Percentiles rank a stretch among this genome's conserved stretches.
Evolutionary conservation across 1,139 yeast genomes (phyloP).

Genomic region (Yamadazyma songkhlaensis): DNA sequence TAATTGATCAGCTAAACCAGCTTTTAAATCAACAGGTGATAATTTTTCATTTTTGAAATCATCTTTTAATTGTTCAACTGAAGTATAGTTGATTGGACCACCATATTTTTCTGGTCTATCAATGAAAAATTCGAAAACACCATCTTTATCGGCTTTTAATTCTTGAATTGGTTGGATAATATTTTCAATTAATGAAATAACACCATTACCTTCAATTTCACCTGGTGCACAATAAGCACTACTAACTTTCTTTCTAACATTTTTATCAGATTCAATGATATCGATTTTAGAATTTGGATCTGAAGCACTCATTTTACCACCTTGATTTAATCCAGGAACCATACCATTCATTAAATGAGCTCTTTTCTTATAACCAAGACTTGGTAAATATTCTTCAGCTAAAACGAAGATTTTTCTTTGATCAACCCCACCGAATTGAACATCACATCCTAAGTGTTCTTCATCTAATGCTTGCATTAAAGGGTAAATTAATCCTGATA

Average conservation of each 20-base stretch:
- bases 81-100: constrained; percentile 74
- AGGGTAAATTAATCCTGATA: constrained; percentile 94
- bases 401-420: constrained; percentile 97
- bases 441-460: constrained; percentile 84
- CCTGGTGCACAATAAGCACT: constrained; percentile 97
- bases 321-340: constrained; percentile 97
- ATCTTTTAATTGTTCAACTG: constrained; percentile 66
- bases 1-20: constrained; percentile 85
- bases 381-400: constrained; percentile 90
- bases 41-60: constrained; percentile 73
- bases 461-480: constrained; percentile 99
- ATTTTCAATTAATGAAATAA: constrained; percentile 78
- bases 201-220: constrained; percentile 85
- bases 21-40: constrained; percentile 90
- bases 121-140: constrained; percentile 62
- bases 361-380: constrained; percentile 91
- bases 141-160: constrained; percentile 55
- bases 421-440: constrained; percentile 98
- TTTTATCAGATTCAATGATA: constrained; percentile 82
- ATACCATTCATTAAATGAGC: constrained; percentile 98
- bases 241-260: constrained; percentile 84
- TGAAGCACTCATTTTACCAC: constrained; percentile 98
- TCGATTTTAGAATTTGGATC: constrained; percentile 98
- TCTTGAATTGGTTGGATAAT: constrained; percentile 87
- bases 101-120: constrained; percentile 97